Evolutionary conservation across 2,329 filamentous ascomycete species (phyloP).

Genomic region (Fusarium sp.): DNA sequence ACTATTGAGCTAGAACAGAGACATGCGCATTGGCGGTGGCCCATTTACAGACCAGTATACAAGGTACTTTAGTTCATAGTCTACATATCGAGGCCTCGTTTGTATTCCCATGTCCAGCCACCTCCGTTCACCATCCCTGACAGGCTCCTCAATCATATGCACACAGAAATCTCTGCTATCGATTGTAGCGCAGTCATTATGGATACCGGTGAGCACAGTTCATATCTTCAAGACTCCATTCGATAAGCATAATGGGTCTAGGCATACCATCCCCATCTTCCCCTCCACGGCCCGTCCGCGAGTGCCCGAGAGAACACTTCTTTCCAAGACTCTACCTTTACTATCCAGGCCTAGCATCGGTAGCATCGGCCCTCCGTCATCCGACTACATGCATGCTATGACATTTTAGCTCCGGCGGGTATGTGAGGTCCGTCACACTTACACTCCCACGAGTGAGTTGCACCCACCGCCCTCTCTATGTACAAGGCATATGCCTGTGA

Average conservation of each 20-base stretch:
- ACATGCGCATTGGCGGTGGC: conserved; percentile 27
- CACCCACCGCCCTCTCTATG: conserved; percentile 17
- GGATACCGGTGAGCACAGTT: conserved; percentile 1
- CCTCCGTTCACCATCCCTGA: conserved; percentile 13
- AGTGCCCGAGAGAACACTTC: conserved; percentile 30
- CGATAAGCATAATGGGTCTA: conserved; percentile 33
- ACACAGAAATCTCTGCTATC: conserved; percentile 25
- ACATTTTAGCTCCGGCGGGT: conserved; percentile 47
- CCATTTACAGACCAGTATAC: conserved; percentile 1
- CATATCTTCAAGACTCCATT: neutral
- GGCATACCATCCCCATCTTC: conserved; percentile 24
- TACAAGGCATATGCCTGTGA: conserved; percentile 12
- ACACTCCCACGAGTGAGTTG: neutral
- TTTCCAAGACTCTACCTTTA: conserved; percentile 11
- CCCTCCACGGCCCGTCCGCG: conserved; percentile 46
- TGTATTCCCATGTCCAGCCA: conserved; percentile 33
- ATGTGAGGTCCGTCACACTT: conserved; percentile 45
- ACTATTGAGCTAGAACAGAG: conserved; percentile 3
- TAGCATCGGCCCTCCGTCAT: conserved; percentile 38
- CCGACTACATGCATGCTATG: conserved; percentile 44
- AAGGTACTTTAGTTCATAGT: conserved; percentile 12
- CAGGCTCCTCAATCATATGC: conserved; percentile 32
- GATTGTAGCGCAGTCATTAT: neutral
- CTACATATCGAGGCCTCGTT: conserved; percentile 31
- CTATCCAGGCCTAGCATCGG: conserved; percentile 36